phyloP scores from a whole-genome alignment of 192 early-diverging fungal genomes.

The Backusella luteola region DNA sequence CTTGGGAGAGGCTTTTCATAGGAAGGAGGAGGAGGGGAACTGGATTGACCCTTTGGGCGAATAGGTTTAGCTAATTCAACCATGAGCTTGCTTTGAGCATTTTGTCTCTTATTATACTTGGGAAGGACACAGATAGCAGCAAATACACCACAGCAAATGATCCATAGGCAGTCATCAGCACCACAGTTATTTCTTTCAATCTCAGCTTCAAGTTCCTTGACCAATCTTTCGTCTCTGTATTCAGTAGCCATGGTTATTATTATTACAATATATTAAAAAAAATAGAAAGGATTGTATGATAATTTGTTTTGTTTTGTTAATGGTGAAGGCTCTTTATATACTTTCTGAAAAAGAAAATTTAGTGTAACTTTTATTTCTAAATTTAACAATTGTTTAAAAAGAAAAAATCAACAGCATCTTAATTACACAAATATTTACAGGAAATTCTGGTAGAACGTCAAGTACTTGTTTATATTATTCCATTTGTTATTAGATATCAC shows the following conservation, averaged over 20 bases:
- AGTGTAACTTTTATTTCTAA: background rate
- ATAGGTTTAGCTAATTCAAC: background rate
- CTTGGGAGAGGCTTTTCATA: background rate
- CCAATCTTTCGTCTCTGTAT: constrained; percentile 11
- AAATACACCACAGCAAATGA: constrained; percentile 5
- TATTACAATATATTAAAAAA: background rate
- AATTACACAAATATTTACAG: background rate
- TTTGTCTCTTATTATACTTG: background rate
- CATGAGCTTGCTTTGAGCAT: background rate
- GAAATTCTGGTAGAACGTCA: background rate
- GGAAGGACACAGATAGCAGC: background rate
- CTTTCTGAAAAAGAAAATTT: background rate
- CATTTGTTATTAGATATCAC: background rate
- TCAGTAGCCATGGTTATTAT: background rate
- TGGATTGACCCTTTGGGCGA: background rate
- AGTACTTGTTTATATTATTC: background rate
- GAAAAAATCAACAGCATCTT: no score
- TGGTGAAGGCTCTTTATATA: background rate
- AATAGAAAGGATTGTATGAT: background rate
- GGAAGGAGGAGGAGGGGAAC: background rate
- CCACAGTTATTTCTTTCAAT: constrained; percentile 7
- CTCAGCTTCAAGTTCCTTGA: constrained; percentile 2
- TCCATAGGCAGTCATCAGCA: background rate
- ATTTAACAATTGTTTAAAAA: background rate
- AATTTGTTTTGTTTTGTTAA: background rate